Evolutionary conservation across 768 basidiomycete genomes (phyloP).

Genomic region (Trametes cubensis): DNA sequence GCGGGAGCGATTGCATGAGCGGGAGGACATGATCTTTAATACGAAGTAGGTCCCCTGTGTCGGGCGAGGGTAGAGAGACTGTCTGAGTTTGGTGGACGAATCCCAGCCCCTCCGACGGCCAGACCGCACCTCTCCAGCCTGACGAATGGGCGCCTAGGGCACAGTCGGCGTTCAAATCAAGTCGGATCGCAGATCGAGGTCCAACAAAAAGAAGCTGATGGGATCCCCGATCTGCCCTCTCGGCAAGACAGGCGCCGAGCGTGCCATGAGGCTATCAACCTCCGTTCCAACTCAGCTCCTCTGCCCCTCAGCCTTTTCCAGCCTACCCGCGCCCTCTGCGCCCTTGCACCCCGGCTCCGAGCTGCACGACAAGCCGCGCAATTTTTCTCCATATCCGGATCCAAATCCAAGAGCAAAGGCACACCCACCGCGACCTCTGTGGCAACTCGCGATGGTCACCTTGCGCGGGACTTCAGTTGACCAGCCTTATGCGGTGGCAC

Average conservation of each 20-base stretch:
- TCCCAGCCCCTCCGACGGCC: slow-evolving; percentile 16
- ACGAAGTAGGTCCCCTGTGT: slow-evolving; percentile 13
- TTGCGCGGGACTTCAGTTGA: background rate
- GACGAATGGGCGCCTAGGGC: background rate
- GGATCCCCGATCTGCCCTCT: slow-evolving; percentile 15
- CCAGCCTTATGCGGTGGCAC: slow-evolving; percentile 9
- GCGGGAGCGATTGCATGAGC: slow-evolving; percentile 13
- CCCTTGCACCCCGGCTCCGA: slow-evolving; percentile 8
- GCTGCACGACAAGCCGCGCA: too few species aligned
- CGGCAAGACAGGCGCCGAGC: slow-evolving; percentile 11
- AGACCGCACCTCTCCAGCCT: slow-evolving; percentile 7
- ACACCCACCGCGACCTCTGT: background rate
- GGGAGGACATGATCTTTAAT: slow-evolving; percentile 21
- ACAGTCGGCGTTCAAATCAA: slow-evolving; percentile 18
- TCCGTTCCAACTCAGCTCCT: slow-evolving; percentile 19
- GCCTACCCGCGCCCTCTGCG: slow-evolving; percentile 1
- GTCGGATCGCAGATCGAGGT: slow-evolving; percentile 20
- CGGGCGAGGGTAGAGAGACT: background rate
- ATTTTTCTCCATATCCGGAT: background rate
- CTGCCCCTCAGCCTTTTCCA: slow-evolving; percentile 5
- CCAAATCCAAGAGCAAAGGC: background rate
- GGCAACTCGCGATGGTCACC: background rate
- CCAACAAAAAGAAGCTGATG: slow-evolving; percentile 25
- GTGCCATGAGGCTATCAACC: slow-evolving; percentile 25
- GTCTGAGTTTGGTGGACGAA: slow-evolving; percentile 13